Percentiles rank a stretch among this genome's conserved stretches.
These are phyloP conservation scores for Chalaropsis thielavioides DNA, from an alignment of 2,329 filamentous ascomycete genomes.

Conservation along the genomic window DNA sequence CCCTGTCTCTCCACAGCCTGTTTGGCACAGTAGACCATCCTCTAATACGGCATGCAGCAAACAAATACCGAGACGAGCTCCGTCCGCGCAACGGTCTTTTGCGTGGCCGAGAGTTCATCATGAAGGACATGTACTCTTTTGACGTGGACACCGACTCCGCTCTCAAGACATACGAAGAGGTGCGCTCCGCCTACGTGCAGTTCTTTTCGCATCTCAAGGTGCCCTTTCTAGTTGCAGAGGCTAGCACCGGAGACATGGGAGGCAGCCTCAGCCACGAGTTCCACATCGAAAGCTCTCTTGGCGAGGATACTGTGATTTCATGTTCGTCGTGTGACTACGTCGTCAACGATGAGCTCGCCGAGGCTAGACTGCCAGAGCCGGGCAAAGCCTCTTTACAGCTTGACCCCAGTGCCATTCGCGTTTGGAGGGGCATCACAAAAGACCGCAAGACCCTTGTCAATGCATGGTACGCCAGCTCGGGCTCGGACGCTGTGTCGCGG, in stretches of 20 bases:
- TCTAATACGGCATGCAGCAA: constrained; percentile 34
- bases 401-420: constrained; percentile 14
- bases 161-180: constrained; percentile 62
- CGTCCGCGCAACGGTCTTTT: constrained; percentile 78
- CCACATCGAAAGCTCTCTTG: constrained; percentile 63
- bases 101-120: constrained; percentile 78
- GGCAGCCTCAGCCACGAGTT: constrained; percentile 90
- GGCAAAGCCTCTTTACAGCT: neutral
- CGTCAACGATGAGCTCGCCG: constrained; percentile 77
- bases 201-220: constrained; percentile 75
- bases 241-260: constrained; percentile 93
- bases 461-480: constrained; percentile 45
- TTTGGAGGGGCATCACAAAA: constrained; percentile 51
- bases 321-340: constrained; percentile 62
- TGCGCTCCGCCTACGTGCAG: constrained; percentile 56
- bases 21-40: neutral
- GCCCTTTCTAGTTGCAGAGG: constrained; percentile 71
- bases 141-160: constrained; percentile 56
- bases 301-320: constrained; percentile 71
- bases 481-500: constrained; percentile 21
- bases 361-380: constrained; percentile 20
- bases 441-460: constrained; percentile 56
- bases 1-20: neutral
- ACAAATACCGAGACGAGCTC: constrained; percentile 89
- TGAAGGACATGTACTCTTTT: constrained; percentile 98